Base-by-base conservation (phyloP, 2,329 filamentous ascomycete species). In the Beauveria asiatica region DNA sequence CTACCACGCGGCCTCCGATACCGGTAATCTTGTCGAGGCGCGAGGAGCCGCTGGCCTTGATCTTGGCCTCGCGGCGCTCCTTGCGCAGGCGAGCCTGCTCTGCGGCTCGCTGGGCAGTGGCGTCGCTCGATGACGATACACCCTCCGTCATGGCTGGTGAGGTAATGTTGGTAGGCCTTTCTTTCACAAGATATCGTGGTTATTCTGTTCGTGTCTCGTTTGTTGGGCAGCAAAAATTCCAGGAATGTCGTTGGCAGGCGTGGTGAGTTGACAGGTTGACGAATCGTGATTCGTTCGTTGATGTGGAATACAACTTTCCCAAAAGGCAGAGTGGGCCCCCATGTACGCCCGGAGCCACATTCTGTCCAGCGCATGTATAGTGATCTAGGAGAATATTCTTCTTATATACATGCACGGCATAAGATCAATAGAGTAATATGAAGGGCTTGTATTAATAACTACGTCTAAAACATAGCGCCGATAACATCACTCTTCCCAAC, bases 21-120 rank as follows among this genome's bases (percentile, higher is more conserved):
- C 86, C 85, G 13, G 87, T 90, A 72, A 94, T 94, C 72, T 83
- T 88, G 67, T 89, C 86, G 63, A 94, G 75, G 62, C 90, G 78
- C 44, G 85, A 81, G 19, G 84, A 83, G 61, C 87, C 89, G 62
- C 87, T 85, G 54, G 86, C 84, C 67, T 82, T 83, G 74, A 92
- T 85, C 78, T 92, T 93, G 61, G 88, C 89, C 71, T 91, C 87
- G 53, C 89, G 83, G 44, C 88, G 84, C 72, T 92, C 89, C 72
- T 91, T 90, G 66, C 90, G 87, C 61, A 90, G 78, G 51, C 89
- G 85, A 42, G 87, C 86, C 73, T 90, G 86, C 64, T 87, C 83
- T 27, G 80, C 75, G 3, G 83, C 82, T 62, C 81, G 75, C 62
- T 78, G 75, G 16, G 80, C 76, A 2, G 78, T 79, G 1, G 78